Evolutionary conservation across 1,284 basidiomycete genomes (phyloP).

Genomic region (Ustilago nuda): DNA sequence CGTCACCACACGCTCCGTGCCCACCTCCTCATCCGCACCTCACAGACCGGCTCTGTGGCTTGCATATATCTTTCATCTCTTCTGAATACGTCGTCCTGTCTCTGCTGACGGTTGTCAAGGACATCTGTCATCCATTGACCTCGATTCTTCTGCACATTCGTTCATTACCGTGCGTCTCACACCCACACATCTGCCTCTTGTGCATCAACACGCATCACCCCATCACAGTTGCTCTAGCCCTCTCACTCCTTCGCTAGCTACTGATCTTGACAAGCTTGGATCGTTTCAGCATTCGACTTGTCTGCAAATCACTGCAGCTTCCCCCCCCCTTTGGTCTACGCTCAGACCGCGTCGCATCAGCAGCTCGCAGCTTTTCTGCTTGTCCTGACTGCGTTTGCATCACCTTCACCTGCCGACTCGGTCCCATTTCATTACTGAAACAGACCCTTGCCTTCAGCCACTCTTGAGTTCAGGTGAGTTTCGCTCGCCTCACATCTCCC

Average conservation of each 20-base stretch:
- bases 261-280: slow-evolving; percentile 4
- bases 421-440: slow-evolving; percentile 22
- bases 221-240: neutral
- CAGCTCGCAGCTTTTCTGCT: slow-evolving; percentile 3
- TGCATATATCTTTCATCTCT: slow-evolving; percentile 18
- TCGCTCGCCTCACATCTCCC: neutral
- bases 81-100: slow-evolving; percentile 16
- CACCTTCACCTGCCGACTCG: slow-evolving; percentile 5
- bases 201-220: neutral
- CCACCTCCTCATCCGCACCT: slow-evolving; percentile 2
- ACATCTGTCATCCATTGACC: neutral
- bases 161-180: slow-evolving; percentile 1
- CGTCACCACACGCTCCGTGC: slow-evolving; percentile 4
- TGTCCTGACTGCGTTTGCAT: neutral
- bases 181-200: slow-evolving; percentile 2
- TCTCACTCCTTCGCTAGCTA: neutral
- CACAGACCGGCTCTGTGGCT: slow-evolving; percentile 47
- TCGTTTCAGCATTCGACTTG: neutral
- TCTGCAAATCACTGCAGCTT: neutral
- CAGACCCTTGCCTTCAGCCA: slow-evolving; percentile 4
- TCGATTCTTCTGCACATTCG: neutral
- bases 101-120: slow-evolving; percentile 15
- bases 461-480: neutral
- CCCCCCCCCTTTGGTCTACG: neutral
- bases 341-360: slow-evolving; percentile 14